Evolutionary conservation across 257 asterid species (phyloP), one percentile per base, ranked within the genome.

Genomic region (Salvia hispanica): DNA sequence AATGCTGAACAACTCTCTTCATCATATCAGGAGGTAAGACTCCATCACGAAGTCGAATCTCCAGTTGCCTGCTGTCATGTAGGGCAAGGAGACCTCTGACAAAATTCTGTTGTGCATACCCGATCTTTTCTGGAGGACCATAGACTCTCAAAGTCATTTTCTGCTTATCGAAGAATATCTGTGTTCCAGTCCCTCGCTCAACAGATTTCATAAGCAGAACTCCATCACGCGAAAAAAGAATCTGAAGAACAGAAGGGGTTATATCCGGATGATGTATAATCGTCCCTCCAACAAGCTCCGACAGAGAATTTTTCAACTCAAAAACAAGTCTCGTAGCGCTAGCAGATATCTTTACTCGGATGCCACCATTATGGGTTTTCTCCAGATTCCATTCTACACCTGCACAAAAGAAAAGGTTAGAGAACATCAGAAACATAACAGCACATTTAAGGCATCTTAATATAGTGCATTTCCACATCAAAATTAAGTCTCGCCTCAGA

Each of bases 1-100:
- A 94, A 53, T 76, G 82, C 68, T 79, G 81, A 42, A 94, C 97
- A n/a, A 91, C 85, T 77, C 83, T 75, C 82, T 91, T 94, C 97
- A 94, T 88, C 89, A 91, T 71, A 76, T 94, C 97, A 57, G 88
- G 84, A 46, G 99, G 97, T 3, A 85, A 64, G 62, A 31, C 74
- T 6, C 79, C 77, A 61, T 82, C 87, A 1, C 96, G 91, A 11
- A 94, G 95, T 46, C 75, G 86, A 68, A 94, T 84, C 71, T 90
- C 91, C 34, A 86, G 89, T 59, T 86, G 95, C 77, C 85, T 90
- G 76, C 83, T 80, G 21, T 85, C 91, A n/a, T 87, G 84, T n/a
- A 86, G 76, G 15, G 75, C 62, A 48, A 83, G 82, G 64, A 94
- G 88, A 68, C 79, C 77, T 39, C 58, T 70, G 3, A 85, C 84